Evolutionary conservation across 2,329 filamentous ascomycete species (phyloP), one percentile per base, ranked within the genome.

Genomic region (Paraconiothyrium brasiliense): DNA sequence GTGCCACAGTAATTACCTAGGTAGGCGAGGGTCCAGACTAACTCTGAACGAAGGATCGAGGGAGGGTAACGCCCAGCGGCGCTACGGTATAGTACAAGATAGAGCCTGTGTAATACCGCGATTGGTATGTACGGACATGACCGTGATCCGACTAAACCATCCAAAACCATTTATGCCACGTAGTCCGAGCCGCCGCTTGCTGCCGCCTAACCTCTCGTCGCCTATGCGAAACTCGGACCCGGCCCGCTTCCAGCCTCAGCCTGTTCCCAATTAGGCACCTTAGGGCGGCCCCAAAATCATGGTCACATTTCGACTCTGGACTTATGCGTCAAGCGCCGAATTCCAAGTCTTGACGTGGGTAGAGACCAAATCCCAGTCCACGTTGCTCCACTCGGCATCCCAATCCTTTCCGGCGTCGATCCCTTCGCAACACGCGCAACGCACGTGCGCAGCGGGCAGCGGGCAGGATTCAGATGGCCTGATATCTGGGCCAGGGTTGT

Each of bases 371-470:
- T 24, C 49, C 34, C n/a, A 37, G 32, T n/a, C 50, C 20, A 27
- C 50, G 34, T 52, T 6, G n/a, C 22, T 52, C n/a, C 50, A 16
- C 7, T 30, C 35, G 50, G 50, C 35, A 54, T 52, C 50, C 35
- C 22, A 10, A 43, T 54, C 50, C 50, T 54, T 54, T 54, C 37
- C 37, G 37, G 14, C 16, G 37, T 16, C 35, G 50, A 54, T 54
- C 50, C 20, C 50, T n/a, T 49, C 34, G 34, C 32, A 52, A 37
- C 49, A 39, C 49, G 49, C 46, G 46, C 46, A 32, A 48, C 27
- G 48, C 48, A 35, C 48, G 48, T 34, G 48, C 37, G 50, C 35
- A 14, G 20, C 7, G 22, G 22, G 50, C 35, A 14, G 20, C 14
- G 22, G 22, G 35, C 22, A 55, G 39, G 52, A 46, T 44, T 43